Base-by-base conservation (phyloP, 2,329 filamentous ascomycete species). In the Xylariaceae sp. region DNA sequence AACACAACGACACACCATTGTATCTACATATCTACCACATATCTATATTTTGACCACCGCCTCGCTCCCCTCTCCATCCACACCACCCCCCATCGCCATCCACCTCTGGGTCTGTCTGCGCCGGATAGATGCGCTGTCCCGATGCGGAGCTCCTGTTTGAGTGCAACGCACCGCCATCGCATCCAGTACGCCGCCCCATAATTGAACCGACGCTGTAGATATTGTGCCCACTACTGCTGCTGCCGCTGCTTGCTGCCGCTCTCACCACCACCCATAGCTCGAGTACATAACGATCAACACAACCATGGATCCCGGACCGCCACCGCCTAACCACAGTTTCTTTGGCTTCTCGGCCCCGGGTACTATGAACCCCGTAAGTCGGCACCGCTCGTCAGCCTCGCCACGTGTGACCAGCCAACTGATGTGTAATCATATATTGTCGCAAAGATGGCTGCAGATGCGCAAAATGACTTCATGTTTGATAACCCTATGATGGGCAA, bases 281-380 rank as follows among this genome's bases (percentile, higher is more conserved):
- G 41, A 42, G 48, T 42, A 42, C 50, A 32, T 42, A 45, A 35
- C 44, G 43, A 47, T 47, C 42, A 44, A 48, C n/a, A 20, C 27
- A 17, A 52, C 43, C 50, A 61, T 61, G 59, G 57, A 62, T 42
- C 54, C 55, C 45, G 42, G 54, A 48, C 59, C 64, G 55, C 64
- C 62, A 36, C 63, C 61, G 49, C 57, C 58, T 54, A 61, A 60
- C 39, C 52, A 55, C 55, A 67, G 62, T 57, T 58, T 67, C 39
- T 69, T 65, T 50, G 60, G 59, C 55, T 70, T 67, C 54, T 57
- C 60, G 53, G 49, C 49, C 48, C 54, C 61, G 48, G 51, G 50
- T 38, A 50, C 55, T 47, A 55, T 62, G 54, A 58, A 58, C 21
- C 52, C 55, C 38, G 59, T 62, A 55, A 47, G 59, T 60, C 37